These are phyloP conservation scores for Phytopythium cucurbitacearum DNA, from an alignment of 352 stramenopile species.

Conservation along the genomic window DNA sequence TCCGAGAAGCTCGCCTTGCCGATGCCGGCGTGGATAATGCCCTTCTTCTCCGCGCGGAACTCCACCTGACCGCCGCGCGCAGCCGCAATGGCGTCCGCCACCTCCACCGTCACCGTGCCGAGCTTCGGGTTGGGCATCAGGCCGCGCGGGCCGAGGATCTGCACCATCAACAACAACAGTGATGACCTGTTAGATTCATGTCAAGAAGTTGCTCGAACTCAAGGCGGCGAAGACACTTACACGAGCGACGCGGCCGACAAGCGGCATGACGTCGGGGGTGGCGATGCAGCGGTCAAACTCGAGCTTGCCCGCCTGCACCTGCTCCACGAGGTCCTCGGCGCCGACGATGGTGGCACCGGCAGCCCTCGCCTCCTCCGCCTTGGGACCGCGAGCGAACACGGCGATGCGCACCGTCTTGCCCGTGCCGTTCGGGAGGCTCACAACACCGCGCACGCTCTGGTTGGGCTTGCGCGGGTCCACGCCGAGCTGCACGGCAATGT, in stretches of 20 bases:
- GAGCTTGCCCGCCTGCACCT: slow-evolving; percentile 85
- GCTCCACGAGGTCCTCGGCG: slow-evolving; percentile 87
- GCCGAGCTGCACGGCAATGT: slow-evolving; percentile 80
- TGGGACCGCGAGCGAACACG: slow-evolving; percentile 87
- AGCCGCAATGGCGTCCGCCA: slow-evolving; percentile 76
- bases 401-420: slow-evolving; percentile 87
- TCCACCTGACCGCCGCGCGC: slow-evolving; percentile 83
- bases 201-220: neutral
- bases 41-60: slow-evolving; percentile 89
- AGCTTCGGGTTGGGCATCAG: slow-evolving; percentile 99
- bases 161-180: neutral
- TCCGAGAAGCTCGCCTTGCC: slow-evolving; percentile 89
- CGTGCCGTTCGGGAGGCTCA: slow-evolving; percentile 83
- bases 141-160: slow-evolving; percentile 93
- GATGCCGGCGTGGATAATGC: slow-evolving; percentile 85
- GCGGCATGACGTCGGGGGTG: slow-evolving; percentile 90
- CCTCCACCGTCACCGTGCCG: slow-evolving; percentile 92
- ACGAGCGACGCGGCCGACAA: slow-evolving; percentile 91
- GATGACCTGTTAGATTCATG: neutral
- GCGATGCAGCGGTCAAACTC: slow-evolving; percentile 92
- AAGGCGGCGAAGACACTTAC: slow-evolving; percentile 18
- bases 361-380: slow-evolving; percentile 86
- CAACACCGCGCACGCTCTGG: slow-evolving; percentile 83
- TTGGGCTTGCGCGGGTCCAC: slow-evolving; percentile 87
- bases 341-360: slow-evolving; percentile 89